Evolutionary conservation across 1,284 basidiomycete species (phyloP).

Genomic region (Sporisorium iseilematis-ciliati): DNA sequence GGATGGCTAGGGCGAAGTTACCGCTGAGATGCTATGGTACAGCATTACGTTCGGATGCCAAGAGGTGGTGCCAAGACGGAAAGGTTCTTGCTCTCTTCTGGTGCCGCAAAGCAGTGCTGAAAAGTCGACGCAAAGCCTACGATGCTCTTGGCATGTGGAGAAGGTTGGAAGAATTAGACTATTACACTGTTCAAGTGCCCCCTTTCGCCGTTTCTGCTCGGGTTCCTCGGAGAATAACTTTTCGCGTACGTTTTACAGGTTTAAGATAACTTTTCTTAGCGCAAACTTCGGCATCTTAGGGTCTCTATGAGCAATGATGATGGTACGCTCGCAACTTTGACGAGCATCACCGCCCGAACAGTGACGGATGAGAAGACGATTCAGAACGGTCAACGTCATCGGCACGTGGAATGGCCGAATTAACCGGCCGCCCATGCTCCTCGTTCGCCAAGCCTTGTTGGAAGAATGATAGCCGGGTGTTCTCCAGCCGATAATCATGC

Average conservation of each 20-base stretch:
- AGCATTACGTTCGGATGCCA: background rate
- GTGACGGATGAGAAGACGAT: too few relatives aligned
- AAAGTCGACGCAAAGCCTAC: slow-evolving; percentile 14
- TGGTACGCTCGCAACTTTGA: too few relatives aligned
- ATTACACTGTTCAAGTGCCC: slow-evolving; percentile 3
- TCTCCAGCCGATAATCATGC: background rate
- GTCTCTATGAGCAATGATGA: background rate
- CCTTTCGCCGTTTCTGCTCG: background rate
- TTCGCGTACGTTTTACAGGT: slow-evolving; percentile 2
- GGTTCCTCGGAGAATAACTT: slow-evolving; percentile 31
- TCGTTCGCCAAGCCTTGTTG: background rate
- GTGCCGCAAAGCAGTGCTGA: background rate
- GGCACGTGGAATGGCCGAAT: slow-evolving; percentile 23
- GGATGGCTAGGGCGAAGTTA: background rate
- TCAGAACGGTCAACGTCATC: background rate
- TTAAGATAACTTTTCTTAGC: background rate
- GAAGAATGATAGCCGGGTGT: background rate
- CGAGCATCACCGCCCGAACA: too few relatives aligned
- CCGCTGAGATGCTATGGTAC: background rate
- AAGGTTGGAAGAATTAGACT: slow-evolving; percentile 5
- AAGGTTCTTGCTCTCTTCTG: slow-evolving; percentile 39
- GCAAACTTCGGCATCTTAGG: background rate
- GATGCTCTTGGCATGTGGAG: slow-evolving; percentile 39
- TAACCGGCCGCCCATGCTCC: background rate
- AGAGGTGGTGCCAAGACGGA: slow-evolving; percentile 22